A percentile compares a stretch with the other conserved stretches of the same genome.
Conservation (phyloP, 495 filamentous ascomycete genomes). For the Chaetomidium leptoderma region DNA sequence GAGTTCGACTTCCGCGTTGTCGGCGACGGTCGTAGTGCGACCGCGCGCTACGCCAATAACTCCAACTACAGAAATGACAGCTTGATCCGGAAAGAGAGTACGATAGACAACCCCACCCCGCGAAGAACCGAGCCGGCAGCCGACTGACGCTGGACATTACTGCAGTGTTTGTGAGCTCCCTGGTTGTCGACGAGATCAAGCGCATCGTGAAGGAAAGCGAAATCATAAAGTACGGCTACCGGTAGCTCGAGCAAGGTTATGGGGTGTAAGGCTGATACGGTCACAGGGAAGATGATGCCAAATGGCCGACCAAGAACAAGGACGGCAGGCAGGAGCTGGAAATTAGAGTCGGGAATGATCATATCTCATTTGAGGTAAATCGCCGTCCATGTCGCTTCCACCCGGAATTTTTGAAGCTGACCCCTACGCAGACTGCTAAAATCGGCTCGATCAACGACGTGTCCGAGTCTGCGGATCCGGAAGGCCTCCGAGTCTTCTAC, state of each 20-base stretch:
- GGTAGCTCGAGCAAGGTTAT: slow-evolving; percentile 8
- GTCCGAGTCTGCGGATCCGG: slow-evolving; percentile 90
- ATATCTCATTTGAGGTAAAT: slow-evolving; percentile 93
- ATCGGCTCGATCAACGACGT: slow-evolving; percentile 97
- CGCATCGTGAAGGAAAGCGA: slow-evolving; percentile 96
- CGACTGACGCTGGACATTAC: neutral
- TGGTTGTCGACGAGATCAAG: slow-evolving; percentile 93
- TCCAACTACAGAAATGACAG: slow-evolving; percentile 99
- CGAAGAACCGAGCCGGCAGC: neutral
- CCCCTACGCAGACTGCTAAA: slow-evolving; percentile 77
- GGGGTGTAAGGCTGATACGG: slow-evolving; percentile 26
- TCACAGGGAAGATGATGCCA: slow-evolving; percentile 90
- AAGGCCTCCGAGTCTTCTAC: slow-evolving; percentile 98
- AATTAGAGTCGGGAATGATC: slow-evolving; percentile 88
- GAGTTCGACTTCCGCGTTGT: slow-evolving; percentile 96
- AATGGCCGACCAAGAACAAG: slow-evolving; percentile 99
- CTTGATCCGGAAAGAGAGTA: slow-evolving; percentile 98
- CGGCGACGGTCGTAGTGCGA: slow-evolving; percentile 90
- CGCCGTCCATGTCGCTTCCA: neutral
- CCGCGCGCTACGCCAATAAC: slow-evolving; percentile 97
- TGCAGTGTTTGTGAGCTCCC: slow-evolving; percentile 89
- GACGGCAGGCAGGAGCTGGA: slow-evolving; percentile 97
- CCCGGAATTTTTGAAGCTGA: slow-evolving; percentile 23
- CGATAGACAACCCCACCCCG: slow-evolving; percentile 30
- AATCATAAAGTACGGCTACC: slow-evolving; percentile 84